Evolutionary conservation across 2,329 filamentous ascomycete species (phyloP), one percentile per base, ranked within the genome.

Genomic region (Diplodia sapinea): DNA sequence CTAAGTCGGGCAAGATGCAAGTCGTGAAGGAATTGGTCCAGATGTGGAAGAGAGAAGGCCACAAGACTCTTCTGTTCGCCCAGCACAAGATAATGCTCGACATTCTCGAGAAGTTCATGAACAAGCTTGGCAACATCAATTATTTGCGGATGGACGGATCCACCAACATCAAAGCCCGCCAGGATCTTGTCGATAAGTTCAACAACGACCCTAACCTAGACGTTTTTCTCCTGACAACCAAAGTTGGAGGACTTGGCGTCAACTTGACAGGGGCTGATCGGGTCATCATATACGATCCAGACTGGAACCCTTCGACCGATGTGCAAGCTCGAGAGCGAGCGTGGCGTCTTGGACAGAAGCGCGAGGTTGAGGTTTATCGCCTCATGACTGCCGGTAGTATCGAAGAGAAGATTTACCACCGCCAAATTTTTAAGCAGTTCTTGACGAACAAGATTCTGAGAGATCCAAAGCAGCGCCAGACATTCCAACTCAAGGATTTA

Each of bases 351-450:
- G 95, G 95, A 0, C 95, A 99, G 80, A 97, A 96, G 78, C 90
- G 91, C 65, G 93, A 97, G 57, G 95, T 99, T 33, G 94, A 93
- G 4, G 97, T 99, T 26, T 99, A 97, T 77, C 91, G 96, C 43
- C 85, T 99, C n/a, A 96, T 99, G 91, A 97, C 93, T 4, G 93
- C 94, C 5, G 95, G 95, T 1, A 99, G 96, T 0, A 99, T 99
- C 29, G 95, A 99, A 76, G 95, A 99, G 79, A 99, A 99, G 82
- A 99, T 99, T 36, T 99, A 98, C 70, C 94, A 99, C 78, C 91
- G 96, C 17, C 95, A 99, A 75, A 95, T 99, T 62, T 99, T 96
- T 84, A 99, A 99, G 79, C 94, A 98, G 73, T 97, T 98, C 75
- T 84, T 99, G 70, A 95, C 93, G 3, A 97, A 98, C 81, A 98